Evolutionary conservation across 345 rosid species (phyloP), one percentile per base, ranked within the genome.

Genomic region (Erodium maritimum): DNA sequence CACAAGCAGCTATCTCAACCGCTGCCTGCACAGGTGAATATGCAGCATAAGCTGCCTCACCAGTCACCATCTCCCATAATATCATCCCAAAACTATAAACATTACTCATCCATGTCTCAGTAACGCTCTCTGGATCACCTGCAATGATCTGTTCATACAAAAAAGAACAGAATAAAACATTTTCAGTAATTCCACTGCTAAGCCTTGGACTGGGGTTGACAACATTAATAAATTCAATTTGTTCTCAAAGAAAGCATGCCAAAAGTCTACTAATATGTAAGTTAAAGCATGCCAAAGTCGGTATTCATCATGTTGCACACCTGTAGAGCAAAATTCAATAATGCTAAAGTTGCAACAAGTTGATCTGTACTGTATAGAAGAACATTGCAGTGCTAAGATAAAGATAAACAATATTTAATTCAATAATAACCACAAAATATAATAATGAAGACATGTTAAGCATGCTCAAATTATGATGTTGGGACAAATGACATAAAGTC

Each of bases 51-150:
- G 98, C 98, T 2, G 84, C 81, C 75, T 91, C 96, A 19, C 96
- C 96, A 0, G 94, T 77, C 63, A 91, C 89, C 95, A 83, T 86
- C 75, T 91, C 98, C 98, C 98, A 91, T 51, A 86, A 57, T 62
- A 91, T 84, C 98, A 91, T 91, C 42, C 98, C 98, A 11, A 84
- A 88, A 78, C 96, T 91, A 67, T 86, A 91, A 19, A 73, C 87
- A 70, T 91, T 91, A 65, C 98, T 91, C 98, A 88, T 91, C 89
- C 93, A 86, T 19, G 98, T 88, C 85, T 91, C 98, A 0, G 76
- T 72, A 1, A 90, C 87, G 60, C 73, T 80, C 76, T 88, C 98
- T 2, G 95, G 98, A 65, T 91, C 98, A 21, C 96, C 96, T 21
- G 98, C 93, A 71, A 91, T 86, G 22, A 88, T 86, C 98, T 91